A percentile compares a stretch with the other conserved stretches of the same genome.
Conservation (phyloP, 441 rosid genomes). For the Jatropha podagrica region DNA sequence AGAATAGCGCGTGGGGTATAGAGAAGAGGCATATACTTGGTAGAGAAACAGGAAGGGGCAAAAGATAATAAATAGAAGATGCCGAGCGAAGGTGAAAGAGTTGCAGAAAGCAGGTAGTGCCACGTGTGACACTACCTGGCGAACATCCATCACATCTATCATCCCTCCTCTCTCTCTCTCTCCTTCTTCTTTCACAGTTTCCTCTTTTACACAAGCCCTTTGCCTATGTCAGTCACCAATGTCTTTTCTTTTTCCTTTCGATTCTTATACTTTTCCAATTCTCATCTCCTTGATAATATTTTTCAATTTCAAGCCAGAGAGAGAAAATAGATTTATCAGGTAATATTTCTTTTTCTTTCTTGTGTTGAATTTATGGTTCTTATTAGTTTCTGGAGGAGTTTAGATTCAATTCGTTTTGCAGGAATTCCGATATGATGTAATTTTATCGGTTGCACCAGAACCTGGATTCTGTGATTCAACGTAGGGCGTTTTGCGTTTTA, state of each 20-base stretch:
- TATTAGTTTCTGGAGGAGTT: neutral
- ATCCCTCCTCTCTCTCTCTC: constrained; percentile 1
- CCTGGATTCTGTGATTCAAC: neutral
- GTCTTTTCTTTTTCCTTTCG: neutral
- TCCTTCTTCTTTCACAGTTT: neutral
- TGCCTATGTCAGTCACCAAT: neutral
- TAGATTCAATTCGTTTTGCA: neutral
- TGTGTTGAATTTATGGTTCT: neutral
- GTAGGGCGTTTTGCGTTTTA: neutral
- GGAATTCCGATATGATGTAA: neutral
- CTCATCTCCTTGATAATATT: neutral
- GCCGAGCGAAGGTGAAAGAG: neutral
- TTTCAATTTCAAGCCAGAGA: neutral
- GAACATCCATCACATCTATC: constrained; percentile 42
- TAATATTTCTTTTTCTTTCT: neutral
- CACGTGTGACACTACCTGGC: constrained; percentile 66
- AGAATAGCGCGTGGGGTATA: neutral
- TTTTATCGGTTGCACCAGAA: neutral
- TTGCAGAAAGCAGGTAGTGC: constrained; percentile 35
- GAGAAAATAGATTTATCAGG: neutral
- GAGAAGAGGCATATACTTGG: constrained; percentile 22
- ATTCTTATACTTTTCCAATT: neutral
- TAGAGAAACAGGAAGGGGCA: neutral
- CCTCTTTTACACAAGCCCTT: neutral
- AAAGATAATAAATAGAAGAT: constrained; percentile 23